These are phyloP conservation scores for Penicillium rolfsii DNA, from an alignment of 2,329 filamentous ascomycete species.

Conservation along the genomic window DNA sequence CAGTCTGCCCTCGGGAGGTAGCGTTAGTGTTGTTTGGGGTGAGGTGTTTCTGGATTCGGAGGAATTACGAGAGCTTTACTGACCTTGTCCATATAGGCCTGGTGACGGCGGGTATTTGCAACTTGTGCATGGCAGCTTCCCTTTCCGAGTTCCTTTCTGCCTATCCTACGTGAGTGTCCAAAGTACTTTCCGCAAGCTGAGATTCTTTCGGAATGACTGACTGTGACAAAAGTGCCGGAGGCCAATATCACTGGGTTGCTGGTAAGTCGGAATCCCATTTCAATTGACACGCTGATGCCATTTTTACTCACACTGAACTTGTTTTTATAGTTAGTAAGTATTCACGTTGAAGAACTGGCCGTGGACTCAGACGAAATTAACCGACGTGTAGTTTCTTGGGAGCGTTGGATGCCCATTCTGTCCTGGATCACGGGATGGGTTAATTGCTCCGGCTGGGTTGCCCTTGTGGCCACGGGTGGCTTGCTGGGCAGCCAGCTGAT, in stretches of 20 bases:
- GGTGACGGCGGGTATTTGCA: slow-evolving; percentile 66
- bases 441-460: slow-evolving; percentile 71
- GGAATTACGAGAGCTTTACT: slow-evolving; percentile 5
- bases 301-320: not conserved
- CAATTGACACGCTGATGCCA: not conserved
- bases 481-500: slow-evolving; percentile 70
- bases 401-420: slow-evolving; percentile 62
- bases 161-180: slow-evolving; percentile 53
- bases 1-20: slow-evolving; percentile 71
- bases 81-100: slow-evolving; percentile 40
- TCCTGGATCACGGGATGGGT: slow-evolving; percentile 72
- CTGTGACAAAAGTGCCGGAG: slow-evolving; percentile 51
- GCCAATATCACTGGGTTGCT: slow-evolving; percentile 74
- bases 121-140: slow-evolving; percentile 69
- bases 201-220: slow-evolving; percentile 18
- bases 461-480: slow-evolving; percentile 68
- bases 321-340: slow-evolving; percentile 33
- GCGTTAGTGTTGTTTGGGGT: slow-evolving; percentile 75
- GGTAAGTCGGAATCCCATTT: not conserved
- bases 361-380: not conserved
- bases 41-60: slow-evolving; percentile 7
- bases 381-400: slow-evolving; percentile 56
- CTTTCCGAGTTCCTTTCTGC: slow-evolving; percentile 72
- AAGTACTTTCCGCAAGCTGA: too few relatives aligned
- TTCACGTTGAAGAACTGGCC: not conserved